Evolutionary conservation across 345 rosid genomes (phyloP).

Genomic region (Anacardium occidentale): DNA sequence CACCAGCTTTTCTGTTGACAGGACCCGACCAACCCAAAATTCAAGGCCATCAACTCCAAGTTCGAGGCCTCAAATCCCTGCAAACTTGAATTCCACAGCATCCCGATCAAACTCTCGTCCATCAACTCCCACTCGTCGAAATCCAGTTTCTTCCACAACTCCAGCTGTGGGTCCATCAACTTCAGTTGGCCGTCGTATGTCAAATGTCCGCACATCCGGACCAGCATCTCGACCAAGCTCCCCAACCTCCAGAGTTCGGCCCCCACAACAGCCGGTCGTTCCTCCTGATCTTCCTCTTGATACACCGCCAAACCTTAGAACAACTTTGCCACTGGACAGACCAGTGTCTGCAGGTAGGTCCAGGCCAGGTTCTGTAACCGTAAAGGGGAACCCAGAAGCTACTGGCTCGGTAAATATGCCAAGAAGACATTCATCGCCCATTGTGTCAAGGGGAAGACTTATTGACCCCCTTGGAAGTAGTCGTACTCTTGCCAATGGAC

Average conservation of each 20-base stretch:
- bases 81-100: constrained; percentile 51
- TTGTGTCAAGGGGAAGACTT: constrained; percentile 74
- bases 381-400: constrained; percentile 63
- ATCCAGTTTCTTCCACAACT: constrained; percentile 51
- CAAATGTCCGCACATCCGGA: constrained; percentile 63
- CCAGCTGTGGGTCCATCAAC: constrained; percentile 40
- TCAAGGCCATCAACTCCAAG: constrained; percentile 86
- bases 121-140: constrained; percentile 85
- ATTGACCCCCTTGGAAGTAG: constrained; percentile 61
- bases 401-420: constrained; percentile 39
- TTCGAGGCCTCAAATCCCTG: constrained; percentile 69
- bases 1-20: constrained; percentile 48
- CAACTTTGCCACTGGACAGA: constrained; percentile 82
- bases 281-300: constrained; percentile 85
- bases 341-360: constrained; percentile 98
- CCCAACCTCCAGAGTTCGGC: constrained; percentile 70
- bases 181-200: constrained; percentile 53
- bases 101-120: constrained; percentile 79
- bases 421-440: constrained; percentile 87
- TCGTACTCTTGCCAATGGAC: constrained; percentile 51
- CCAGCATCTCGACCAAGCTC: constrained; percentile 82
- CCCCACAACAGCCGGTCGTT: constrained; percentile 67
- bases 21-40: constrained; percentile 50
- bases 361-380: constrained; percentile 49
- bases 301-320: constrained; percentile 91